Base-by-base conservation (phyloP, 1,284 basidiomycete species). In the Peniophora sp. region DNA sequence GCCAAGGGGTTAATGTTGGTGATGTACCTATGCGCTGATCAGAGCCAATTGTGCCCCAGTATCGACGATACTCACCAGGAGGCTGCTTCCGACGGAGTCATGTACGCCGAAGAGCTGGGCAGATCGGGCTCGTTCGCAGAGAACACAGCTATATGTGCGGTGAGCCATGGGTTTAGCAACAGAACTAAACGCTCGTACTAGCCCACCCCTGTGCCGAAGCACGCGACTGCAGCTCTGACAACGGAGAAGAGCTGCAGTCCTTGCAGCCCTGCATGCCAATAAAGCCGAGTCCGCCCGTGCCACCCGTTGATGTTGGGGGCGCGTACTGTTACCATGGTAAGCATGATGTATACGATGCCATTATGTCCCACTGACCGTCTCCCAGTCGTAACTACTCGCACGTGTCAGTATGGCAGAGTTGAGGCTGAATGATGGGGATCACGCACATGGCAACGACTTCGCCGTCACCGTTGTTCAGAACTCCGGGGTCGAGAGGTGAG, bases 211-310 rank as follows among this genome's bases (percentile, higher is more conserved):
- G 64, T 3, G 52, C 17, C 47, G 64, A 23, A 53, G 59, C 65
- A 48, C 68, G 69, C 32, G 62, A 54, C 10, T 53, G 41, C 18
- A 70, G 63, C 18, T 63, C 52, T 5, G 55, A 53, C n/a, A 70
- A 58, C 1, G 70, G 68, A 24, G 68, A 71, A 2, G 68, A 70
- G 43, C 27, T 46, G 32, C 68, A 70, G 51, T 69, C 68, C 2
- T 54, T 47, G 51, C 64, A 69, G 8, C 66, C 66, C 52, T 70
- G 70, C 68, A 61, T 72, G 20, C 68, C 68, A n/a, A 72, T 68
- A 52, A 71, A 70, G 3, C 53, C 57, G 3, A 70, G 62, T 5
- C 63, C 64, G 1, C 68, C 65, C 2, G 18, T 41, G 37, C 37
- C 18, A 15, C 37, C 37, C 8, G 37, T 41, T 50, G 59, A 56